Evolutionary conservation across 1,284 basidiomycete genomes (phyloP).

Genomic region (Malassezia caprae): DNA sequence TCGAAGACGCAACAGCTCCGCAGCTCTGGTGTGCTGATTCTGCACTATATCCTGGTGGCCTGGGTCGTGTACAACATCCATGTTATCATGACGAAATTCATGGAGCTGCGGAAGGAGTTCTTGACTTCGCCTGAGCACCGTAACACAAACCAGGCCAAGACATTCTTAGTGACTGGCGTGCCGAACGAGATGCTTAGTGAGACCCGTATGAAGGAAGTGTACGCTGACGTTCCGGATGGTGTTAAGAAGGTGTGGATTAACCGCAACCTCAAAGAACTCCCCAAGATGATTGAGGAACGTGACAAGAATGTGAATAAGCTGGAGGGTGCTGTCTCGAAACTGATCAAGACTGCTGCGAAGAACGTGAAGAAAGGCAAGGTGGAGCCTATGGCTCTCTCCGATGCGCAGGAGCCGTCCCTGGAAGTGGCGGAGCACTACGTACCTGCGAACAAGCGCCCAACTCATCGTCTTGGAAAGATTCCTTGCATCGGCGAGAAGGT

Average conservation of each 20-base stretch:
- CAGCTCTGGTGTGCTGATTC: constrained; percentile 30
- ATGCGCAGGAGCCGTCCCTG: constrained; percentile 19
- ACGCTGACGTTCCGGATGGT: constrained; percentile 68
- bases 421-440: constrained; percentile 39
- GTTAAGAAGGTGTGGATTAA: constrained; percentile 83
- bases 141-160: constrained; percentile 67
- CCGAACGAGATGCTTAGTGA: constrained; percentile 64
- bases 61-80: constrained; percentile 77
- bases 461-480: constrained; percentile 61
- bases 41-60: constrained; percentile 46
- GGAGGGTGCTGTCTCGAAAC: constrained; percentile 69
- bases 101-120: constrained; percentile 71
- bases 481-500: constrained; percentile 62
- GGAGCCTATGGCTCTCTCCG: constrained; percentile 17
- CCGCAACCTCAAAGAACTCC: constrained; percentile 68
- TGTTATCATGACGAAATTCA: constrained; percentile 68
- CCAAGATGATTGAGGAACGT: constrained; percentile 70
- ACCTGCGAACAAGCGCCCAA: constrained; percentile 56
- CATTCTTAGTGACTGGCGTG: constrained; percentile 77
- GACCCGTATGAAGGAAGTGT: constrained; percentile 60
- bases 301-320: constrained; percentile 65
- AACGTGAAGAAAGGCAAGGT: constrained; percentile 47
- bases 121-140: constrained; percentile 67
- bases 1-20: constrained; percentile 31
- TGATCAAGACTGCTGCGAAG: constrained; percentile 67